A percentile compares a stretch with the other conserved stretches of the same genome.
Evolutionary conservation across 2,329 filamentous ascomycete genomes (phyloP).

Genomic region (Furcasterigmium furcatum): DNA sequence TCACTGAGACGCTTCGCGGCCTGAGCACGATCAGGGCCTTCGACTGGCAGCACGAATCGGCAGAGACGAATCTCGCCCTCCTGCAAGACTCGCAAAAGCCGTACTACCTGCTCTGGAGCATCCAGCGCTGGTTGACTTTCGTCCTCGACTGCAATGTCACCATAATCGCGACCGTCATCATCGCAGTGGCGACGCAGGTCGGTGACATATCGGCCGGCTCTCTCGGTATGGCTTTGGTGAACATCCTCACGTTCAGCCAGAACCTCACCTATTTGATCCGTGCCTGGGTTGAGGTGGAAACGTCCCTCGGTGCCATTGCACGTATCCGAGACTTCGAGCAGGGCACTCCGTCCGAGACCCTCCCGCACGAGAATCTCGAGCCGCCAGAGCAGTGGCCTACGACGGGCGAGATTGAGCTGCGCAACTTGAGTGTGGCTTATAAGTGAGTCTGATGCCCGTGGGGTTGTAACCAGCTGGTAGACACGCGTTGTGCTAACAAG

Average conservation of each 20-base stretch:
- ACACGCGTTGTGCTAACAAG: background rate
- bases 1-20: constrained; percentile 44
- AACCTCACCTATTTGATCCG: constrained; percentile 26
- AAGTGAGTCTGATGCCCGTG: no score
- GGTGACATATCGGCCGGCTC: constrained; percentile 7
- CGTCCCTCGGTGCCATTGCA: constrained; percentile 20
- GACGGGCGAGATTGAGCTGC: constrained; percentile 25
- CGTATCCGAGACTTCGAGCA: constrained; percentile 22
- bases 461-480: background rate
- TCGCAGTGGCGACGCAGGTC: constrained; percentile 35
- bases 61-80: constrained; percentile 39
- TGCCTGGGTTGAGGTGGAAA: constrained; percentile 26
- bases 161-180: constrained; percentile 39
- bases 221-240: constrained; percentile 21
- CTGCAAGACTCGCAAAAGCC: constrained; percentile 53
- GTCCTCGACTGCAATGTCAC: constrained; percentile 47
- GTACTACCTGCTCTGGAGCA: constrained; percentile 52
- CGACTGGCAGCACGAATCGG: constrained; percentile 42
- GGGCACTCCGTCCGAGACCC: constrained; percentile 21
- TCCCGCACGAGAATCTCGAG: constrained; percentile 11
- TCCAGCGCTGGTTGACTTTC: constrained; percentile 55
- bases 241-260: constrained; percentile 23
- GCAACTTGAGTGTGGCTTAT: constrained; percentile 25
- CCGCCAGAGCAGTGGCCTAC: constrained; percentile 26
- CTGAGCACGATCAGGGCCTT: constrained; percentile 51